These are phyloP conservation scores for Sutorius australiensis DNA, from an alignment of 768 basidiomycete species.

Conservation along the genomic window DNA sequence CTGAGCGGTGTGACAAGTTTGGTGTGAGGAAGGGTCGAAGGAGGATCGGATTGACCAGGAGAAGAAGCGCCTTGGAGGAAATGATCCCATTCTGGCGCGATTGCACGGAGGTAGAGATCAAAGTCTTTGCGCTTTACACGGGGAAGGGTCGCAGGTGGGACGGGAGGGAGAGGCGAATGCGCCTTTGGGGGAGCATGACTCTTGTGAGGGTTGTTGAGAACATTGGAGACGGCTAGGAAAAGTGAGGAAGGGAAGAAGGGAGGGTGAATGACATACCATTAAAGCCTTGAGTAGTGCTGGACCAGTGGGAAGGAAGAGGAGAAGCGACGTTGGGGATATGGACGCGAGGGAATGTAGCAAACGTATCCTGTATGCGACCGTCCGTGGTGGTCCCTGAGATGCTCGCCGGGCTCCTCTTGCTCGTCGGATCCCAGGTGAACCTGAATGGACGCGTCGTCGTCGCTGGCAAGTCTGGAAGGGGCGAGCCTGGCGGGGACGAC, in stretches of 20 bases:
- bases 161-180: slow-evolving; percentile 72
- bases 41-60: slow-evolving; percentile 28
- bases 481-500: slow-evolving; percentile 42
- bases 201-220: slow-evolving; percentile 87
- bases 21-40: slow-evolving; percentile 33
- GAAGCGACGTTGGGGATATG: slow-evolving; percentile 46
- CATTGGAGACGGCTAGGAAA: slow-evolving; percentile 83
- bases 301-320: slow-evolving; percentile 66
- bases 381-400: slow-evolving; percentile 73
- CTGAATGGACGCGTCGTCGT: slow-evolving; percentile 56
- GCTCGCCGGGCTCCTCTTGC: slow-evolving; percentile 63
- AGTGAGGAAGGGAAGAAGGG: slow-evolving; percentile 1
- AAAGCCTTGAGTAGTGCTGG: slow-evolving; percentile 80
- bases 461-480: slow-evolving; percentile 34
- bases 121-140: slow-evolving; percentile 82
- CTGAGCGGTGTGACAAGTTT: slow-evolving; percentile 65
- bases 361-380: slow-evolving; percentile 55
- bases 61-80: slow-evolving; percentile 49
- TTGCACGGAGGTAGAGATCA: slow-evolving; percentile 70
- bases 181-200: slow-evolving; percentile 83
- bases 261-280: slow-evolving; percentile 57
- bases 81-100: slow-evolving; percentile 73
- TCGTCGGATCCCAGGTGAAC: slow-evolving; percentile 70
- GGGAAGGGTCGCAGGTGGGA: slow-evolving; percentile 69
- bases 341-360: slow-evolving; percentile 40